phyloP scores from a whole-genome alignment of 257 asterid genomes.

The Lycium barbarum region DNA sequence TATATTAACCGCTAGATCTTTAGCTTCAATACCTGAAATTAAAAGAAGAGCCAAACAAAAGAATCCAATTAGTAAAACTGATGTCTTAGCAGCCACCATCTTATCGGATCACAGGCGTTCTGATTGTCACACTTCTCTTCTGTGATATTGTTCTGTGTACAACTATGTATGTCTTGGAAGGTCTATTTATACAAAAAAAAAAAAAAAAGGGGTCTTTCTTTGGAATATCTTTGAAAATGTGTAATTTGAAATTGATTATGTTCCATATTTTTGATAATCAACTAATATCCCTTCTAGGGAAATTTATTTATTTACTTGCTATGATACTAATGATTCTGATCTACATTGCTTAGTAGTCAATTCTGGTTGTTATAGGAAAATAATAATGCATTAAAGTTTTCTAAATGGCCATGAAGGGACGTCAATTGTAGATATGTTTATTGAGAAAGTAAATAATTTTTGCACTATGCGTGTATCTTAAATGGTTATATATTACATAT shows the following conservation, averaged over 20 bases:
- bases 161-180: not conserved
- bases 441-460: no score
- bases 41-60: conserved; percentile 22
- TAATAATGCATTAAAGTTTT: not conserved
- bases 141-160: not conserved
- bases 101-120: not conserved
- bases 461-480: not conserved
- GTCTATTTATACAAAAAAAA: not conserved
- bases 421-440: not conserved
- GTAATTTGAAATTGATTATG: not conserved
- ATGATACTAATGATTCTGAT: not conserved
- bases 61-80: conserved; percentile 13
- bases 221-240: not conserved
- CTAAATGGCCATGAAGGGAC: no score
- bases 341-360: not conserved
- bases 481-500: no score
- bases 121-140: not conserved
- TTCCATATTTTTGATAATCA: not conserved
- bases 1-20: not conserved
- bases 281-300: not conserved
- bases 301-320: not conserved
- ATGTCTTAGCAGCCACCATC: not conserved
- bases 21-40: conserved; percentile 12
- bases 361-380: not conserved
- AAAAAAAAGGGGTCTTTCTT: not conserved